These are phyloP conservation scores for Carex sylvatica DNA, from an alignment of 202 grass and related monocot genomes.

Conservation along the genomic window DNA sequence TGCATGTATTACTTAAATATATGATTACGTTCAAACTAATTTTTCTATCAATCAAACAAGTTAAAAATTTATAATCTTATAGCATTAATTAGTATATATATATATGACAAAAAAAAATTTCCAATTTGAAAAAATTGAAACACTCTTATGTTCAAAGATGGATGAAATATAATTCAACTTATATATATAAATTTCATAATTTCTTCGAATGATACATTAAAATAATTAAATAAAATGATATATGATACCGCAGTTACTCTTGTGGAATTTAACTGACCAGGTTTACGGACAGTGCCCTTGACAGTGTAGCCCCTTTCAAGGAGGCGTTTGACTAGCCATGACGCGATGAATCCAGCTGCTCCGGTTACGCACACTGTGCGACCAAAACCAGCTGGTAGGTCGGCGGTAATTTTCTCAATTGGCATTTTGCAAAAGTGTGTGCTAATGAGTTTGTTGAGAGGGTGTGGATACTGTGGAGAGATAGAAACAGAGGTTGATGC, in stretches of 20 bases:
- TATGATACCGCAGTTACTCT: background rate
- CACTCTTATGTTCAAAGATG: background rate
- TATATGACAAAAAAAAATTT: too few relatives aligned
- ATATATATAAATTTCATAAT: background rate
- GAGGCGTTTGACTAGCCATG: conserved; percentile 78
- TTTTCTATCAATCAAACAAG: background rate
- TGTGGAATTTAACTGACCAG: conserved; percentile 28
- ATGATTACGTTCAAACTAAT: too few relatives aligned
- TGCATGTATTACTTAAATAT: background rate
- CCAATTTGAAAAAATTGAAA: too few relatives aligned
- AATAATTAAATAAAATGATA: background rate
- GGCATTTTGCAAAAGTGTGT: background rate
- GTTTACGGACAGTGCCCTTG: conserved; percentile 61
- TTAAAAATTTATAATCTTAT: background rate
- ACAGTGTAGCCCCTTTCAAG: conserved; percentile 70
- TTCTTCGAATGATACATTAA: background rate
- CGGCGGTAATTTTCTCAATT: background rate
- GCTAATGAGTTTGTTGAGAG: background rate
- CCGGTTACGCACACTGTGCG: conserved; percentile 67
- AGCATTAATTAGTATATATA: too few relatives aligned
- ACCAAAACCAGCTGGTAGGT: conserved; percentile 45
- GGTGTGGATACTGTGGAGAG: background rate
- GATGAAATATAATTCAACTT: background rate
- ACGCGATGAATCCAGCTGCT: conserved; percentile 74
- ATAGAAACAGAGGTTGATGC: background rate